phyloP scores from a whole-genome alignment of 257 asterid species.

The Marsdenia floribunda region DNA sequence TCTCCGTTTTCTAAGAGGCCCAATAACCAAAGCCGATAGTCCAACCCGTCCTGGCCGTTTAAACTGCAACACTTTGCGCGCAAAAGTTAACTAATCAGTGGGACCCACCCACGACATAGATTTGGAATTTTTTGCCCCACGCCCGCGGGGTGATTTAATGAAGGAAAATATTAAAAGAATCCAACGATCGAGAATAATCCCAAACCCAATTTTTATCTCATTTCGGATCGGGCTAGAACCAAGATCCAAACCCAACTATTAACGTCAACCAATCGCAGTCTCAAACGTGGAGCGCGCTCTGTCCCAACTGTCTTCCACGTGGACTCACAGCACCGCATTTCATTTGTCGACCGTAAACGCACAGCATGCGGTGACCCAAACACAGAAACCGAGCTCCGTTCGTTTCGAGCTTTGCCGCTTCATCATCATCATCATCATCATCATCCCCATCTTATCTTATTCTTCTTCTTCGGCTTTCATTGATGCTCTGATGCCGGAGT shows the following conservation, averaged over 20 bases:
- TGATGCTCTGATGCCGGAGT: neutral
- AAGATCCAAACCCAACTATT: neutral
- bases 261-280: neutral
- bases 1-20: neutral
- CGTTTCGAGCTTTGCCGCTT: neutral
- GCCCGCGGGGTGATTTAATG: no score
- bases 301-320: conserved; percentile 13
- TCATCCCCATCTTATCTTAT: neutral
- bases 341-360: conserved; percentile 13
- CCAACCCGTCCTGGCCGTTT: neutral
- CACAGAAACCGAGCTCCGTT: neutral
- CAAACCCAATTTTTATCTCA: no score
- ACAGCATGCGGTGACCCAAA: neutral
- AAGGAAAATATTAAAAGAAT: no score
- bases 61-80: neutral
- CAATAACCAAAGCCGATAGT: neutral
- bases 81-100: neutral
- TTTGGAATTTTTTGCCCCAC: no score
- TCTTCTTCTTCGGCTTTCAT: neutral
- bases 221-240: neutral
- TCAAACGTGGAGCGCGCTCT: neutral
- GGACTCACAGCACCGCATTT: conserved; percentile 2
- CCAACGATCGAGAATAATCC: no score
- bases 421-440: neutral
- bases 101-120: neutral